These are phyloP conservation scores for Tilletia setariae DNA, from an alignment of 1,284 basidiomycete species.

Conservation along the genomic window DNA sequence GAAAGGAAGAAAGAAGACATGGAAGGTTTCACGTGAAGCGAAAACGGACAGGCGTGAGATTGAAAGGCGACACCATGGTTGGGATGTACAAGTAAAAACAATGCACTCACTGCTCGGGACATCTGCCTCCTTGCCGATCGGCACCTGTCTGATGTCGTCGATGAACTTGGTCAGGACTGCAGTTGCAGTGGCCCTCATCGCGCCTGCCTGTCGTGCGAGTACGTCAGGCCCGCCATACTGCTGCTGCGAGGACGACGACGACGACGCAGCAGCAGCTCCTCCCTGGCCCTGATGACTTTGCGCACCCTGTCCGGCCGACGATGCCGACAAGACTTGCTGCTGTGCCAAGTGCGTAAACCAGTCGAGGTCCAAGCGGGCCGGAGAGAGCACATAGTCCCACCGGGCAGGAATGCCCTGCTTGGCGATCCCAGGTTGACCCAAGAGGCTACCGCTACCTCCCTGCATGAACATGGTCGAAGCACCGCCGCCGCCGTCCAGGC, in stretches of 20 bases:
- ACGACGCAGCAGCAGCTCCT: constrained; percentile 28
- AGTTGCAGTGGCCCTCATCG: constrained; percentile 38
- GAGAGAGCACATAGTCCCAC: constrained; percentile 11
- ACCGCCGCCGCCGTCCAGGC: too few species aligned
- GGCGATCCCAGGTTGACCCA: background rate
- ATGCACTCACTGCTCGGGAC: constrained; percentile 37
- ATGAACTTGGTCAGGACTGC: constrained; percentile 48
- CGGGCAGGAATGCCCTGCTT: background rate
- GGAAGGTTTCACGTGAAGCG: too few species aligned
- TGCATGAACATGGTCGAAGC: constrained; percentile 14
- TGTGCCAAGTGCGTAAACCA: constrained; percentile 23
- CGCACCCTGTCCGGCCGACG: constrained; percentile 15
- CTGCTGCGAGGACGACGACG: constrained; percentile 22
- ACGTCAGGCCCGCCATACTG: background rate
- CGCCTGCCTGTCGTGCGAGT: constrained; percentile 17
- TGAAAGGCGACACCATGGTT: too few species aligned
- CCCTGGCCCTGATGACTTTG: constrained; percentile 22
- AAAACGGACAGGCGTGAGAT: too few species aligned
- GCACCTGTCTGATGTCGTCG: constrained; percentile 48
- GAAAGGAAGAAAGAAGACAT: too few species aligned
- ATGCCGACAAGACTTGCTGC: constrained; percentile 30
- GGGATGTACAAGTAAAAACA: too few species aligned
- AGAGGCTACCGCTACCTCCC: constrained; percentile 16
- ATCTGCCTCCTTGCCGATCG: constrained; percentile 39
- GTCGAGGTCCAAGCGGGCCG: constrained; percentile 30